Base-by-base conservation (phyloP, 2,329 filamentous ascomycete species). In the Trichoderma pleuroti region DNA sequence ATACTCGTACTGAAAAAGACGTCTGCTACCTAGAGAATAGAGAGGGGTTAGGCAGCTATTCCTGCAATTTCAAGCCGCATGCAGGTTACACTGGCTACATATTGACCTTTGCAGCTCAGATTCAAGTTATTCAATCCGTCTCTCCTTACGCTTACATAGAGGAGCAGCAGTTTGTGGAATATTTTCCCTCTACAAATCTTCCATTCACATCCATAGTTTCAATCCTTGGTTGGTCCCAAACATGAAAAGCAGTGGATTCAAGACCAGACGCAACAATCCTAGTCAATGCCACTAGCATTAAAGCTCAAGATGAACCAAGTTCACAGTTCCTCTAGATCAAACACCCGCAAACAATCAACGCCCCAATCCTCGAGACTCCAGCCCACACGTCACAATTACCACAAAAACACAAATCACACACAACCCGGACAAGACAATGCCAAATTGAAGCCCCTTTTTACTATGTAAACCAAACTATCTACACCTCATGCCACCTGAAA, bases 391-490 rank as follows among this genome's bases (percentile, higher is more conserved):
- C 56, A 68, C 56, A 34, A 16, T 21, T 10, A 46, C 21, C 39
- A n/a, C 16, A 7, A 11, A 11, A 14, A 16, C 11, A 52, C 46
- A 68, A n/a, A 49, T 52, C 56, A 68, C 65, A 16, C 5, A 16
- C 14, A 21, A 32, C 4, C 5, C 0, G 2, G 14, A 21, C 56
- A 36, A 49, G 3, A 54, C 30, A 61, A 42, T 61, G 28, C 66
- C 21, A 49, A 61, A 52, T 10, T 61, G 56, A 61, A 36, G 28
- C 28, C 36, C 36, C 56, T 46, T 61, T 36, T 49, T 61, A 68
- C 66, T 61, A 61, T 52, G 26, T 26, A 34, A 52, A 52, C 57
- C 56, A 52, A 52, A 42, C 56, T 60, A 52, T 68, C 66, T 68
- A 68, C 56, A 68, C 46, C 30, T 16, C 28, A 46, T 52, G 46